These are phyloP conservation scores for Carex myosuroides DNA, from an alignment of 176 grass and related monocot species.

Conservation along the genomic window DNA sequence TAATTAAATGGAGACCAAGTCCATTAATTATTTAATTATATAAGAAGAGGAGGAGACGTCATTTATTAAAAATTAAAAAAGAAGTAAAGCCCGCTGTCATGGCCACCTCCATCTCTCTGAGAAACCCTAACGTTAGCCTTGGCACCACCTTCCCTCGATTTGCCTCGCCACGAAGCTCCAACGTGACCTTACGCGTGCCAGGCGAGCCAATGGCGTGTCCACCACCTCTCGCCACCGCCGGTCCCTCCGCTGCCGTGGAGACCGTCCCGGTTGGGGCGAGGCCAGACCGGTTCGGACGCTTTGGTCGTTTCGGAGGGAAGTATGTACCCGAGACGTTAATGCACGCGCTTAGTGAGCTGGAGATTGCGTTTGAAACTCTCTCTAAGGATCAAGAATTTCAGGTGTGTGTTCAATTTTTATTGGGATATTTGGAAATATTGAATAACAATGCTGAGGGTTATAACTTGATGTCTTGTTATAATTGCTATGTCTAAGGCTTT, in stretches of 20 bases:
- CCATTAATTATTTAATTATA: not conserved
- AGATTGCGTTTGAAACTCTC: constrained; percentile 60
- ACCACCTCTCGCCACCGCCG: constrained; percentile 28
- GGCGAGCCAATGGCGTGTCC: constrained; percentile 16
- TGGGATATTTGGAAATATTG: not conserved
- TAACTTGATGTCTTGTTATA: not conserved
- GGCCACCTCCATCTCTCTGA: constrained; percentile 32
- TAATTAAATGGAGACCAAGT: not conserved
- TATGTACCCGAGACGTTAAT: constrained; percentile 96
- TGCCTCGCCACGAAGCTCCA: not conserved
- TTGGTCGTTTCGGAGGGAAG: constrained; percentile 90
- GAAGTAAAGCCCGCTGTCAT: not conserved
- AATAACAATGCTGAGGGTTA: not conserved
- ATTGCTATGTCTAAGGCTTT: not conserved
- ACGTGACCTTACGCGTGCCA: not conserved
- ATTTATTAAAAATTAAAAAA: not conserved
- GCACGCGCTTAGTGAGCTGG: constrained; percentile 78
- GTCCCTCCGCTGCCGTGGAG: not conserved
- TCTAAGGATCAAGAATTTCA: constrained; percentile 65
- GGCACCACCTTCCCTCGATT: not conserved
- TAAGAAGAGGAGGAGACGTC: not conserved
- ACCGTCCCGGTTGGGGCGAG: not conserved
- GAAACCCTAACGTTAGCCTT: constrained; percentile 38
- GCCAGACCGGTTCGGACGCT: constrained; percentile 65
- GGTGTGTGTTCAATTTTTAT: constrained; percentile 28